phyloP scores from a whole-genome alignment of 306 rosid species.

The Astragalus membranaceus region DNA sequence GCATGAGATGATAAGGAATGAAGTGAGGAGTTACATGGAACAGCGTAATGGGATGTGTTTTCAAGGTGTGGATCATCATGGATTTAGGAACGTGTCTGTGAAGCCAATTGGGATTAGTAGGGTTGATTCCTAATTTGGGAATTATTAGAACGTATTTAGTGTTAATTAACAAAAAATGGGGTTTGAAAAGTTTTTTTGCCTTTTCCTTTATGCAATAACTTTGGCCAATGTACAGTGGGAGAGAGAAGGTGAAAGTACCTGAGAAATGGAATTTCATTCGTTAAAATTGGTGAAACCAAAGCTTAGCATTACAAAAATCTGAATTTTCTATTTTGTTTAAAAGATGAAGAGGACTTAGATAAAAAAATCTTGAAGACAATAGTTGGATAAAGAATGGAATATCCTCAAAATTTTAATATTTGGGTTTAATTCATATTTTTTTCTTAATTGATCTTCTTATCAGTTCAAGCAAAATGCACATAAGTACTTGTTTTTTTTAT shows the following conservation, averaged over 20 bases:
- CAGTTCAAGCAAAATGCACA: not conserved
- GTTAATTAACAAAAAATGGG: not conserved
- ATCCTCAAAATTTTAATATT: conserved; percentile 14
- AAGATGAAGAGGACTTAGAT: not conserved
- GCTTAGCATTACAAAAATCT: conserved; percentile 11
- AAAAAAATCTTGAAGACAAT: not conserved
- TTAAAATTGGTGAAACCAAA: not conserved
- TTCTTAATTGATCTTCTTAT: not conserved
- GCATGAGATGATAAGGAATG: conserved; percentile 86
- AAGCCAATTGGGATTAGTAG: conserved; percentile 53
- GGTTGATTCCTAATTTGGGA: conserved; percentile 26
- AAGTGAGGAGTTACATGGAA: conserved; percentile 81
- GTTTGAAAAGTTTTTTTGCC: not conserved
- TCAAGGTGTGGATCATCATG: conserved; percentile 28
- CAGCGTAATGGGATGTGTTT: conserved; percentile 43
- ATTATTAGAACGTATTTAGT: conserved; percentile 17
- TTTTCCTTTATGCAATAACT: conserved; percentile 38
- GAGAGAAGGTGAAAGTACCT: conserved; percentile 11
- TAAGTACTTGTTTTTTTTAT: not conserved
- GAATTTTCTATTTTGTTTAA: not conserved
- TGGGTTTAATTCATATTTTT: conserved; percentile 1
- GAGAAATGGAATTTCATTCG: not conserved
- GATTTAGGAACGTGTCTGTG: conserved; percentile 52
- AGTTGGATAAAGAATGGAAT: not conserved
- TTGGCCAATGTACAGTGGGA: conserved; percentile 57